phyloP scores from a whole-genome alignment of 1,284 basidiomycete genomes.

The Athelia psychrophila region DNA sequence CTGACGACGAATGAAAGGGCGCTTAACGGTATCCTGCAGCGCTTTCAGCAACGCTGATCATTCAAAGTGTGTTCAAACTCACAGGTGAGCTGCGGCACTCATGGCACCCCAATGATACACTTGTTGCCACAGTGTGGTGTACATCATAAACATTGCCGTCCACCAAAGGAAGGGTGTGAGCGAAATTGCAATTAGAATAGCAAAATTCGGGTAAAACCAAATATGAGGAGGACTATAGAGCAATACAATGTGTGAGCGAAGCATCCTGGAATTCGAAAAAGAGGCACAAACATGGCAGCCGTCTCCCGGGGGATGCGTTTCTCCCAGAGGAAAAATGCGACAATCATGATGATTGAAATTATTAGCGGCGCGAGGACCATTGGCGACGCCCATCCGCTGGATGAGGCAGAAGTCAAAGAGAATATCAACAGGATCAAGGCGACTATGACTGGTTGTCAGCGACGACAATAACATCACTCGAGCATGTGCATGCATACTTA shows the following conservation, averaged over 20 bases:
- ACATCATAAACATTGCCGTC: constrained; percentile 34
- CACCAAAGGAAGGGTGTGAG: constrained; percentile 42
- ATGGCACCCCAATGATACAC: constrained; percentile 37
- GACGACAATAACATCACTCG: background rate
- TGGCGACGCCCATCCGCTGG: constrained; percentile 39
- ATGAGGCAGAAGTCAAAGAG: constrained; percentile 44
- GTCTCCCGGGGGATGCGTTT: constrained; percentile 30
- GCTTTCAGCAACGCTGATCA: background rate
- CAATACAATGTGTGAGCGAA: background rate
- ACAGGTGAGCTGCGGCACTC: constrained; percentile 35
- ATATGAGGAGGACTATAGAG: constrained; percentile 31
- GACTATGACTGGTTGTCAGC: constrained; percentile 11
- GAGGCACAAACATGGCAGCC: constrained; percentile 35
- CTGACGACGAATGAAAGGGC: constrained; percentile 32
- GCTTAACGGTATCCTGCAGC: constrained; percentile 32
- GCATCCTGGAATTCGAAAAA: background rate
- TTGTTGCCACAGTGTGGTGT: constrained; percentile 36
- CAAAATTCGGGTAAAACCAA: constrained; percentile 42
- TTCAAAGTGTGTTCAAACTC: background rate
- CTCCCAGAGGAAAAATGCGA: constrained; percentile 41
- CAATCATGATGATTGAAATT: constrained; percentile 35
- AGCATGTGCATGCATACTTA: constrained; percentile 20
- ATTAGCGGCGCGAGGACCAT: constrained; percentile 40
- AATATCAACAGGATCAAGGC: constrained; percentile 44
- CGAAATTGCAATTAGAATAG: constrained; percentile 34